Evolutionary conservation across 106 monocot species (phyloP).

Genomic region (Platanthera guangdongensis): DNA sequence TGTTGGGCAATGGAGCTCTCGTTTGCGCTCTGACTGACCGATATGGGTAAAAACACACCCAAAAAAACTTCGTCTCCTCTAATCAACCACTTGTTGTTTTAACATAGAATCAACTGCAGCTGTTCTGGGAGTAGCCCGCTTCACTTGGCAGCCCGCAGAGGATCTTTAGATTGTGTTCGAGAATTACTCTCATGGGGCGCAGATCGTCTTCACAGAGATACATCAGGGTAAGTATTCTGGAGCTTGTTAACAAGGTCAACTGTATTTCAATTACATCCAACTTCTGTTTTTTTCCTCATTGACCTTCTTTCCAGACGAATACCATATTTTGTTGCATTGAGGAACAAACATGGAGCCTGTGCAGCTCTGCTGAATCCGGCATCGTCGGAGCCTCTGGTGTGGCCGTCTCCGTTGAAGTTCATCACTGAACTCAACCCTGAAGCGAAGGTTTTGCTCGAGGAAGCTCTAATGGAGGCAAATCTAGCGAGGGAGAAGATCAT

Average conservation of each 20-base stretch:
- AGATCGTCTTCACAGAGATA: constrained; percentile 42
- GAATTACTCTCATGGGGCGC: constrained; percentile 53
- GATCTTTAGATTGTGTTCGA: constrained; percentile 45
- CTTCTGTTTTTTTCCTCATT: not conserved
- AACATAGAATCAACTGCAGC: constrained; percentile 15
- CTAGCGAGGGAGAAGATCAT: constrained; percentile 43
- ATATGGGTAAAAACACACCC: constrained; percentile 25
- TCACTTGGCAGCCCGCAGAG: constrained; percentile 48
- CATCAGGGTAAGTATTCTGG: constrained; percentile 31
- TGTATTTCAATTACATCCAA: no score
- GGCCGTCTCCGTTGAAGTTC: constrained; percentile 56
- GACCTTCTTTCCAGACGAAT: constrained; percentile 28
- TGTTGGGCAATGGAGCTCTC: constrained; percentile 64
- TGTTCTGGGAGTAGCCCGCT: constrained; percentile 48
- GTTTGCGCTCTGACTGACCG: constrained; percentile 54
- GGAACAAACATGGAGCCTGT: constrained; percentile 32
- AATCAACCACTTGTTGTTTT: not conserved
- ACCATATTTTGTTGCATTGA: constrained; percentile 37
- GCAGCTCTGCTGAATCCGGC: constrained; percentile 48
- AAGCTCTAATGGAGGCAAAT: constrained; percentile 44
- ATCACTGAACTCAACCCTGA: constrained; percentile 40
- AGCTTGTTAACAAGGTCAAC: no score
- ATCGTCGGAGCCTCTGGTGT: constrained; percentile 47
- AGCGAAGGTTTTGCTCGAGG: constrained; percentile 38
- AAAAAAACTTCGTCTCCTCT: no score